Percentiles rank a stretch among this genome's conserved stretches.
Evolutionary conservation across 2,329 filamentous ascomycete species (phyloP).

Genomic region (Trichoderma cornu-damae): DNA sequence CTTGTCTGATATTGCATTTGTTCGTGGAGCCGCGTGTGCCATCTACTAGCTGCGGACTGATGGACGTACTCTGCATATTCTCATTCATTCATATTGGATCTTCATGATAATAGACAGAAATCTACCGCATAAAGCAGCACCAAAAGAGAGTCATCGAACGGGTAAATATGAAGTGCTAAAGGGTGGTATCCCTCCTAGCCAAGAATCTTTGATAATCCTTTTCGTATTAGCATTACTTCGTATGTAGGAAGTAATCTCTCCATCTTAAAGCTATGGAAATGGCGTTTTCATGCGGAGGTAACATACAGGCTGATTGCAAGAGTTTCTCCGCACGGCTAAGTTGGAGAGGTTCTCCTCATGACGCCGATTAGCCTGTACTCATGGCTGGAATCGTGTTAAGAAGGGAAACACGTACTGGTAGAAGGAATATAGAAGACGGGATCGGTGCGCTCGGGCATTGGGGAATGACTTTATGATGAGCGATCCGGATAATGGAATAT

Average conservation of each 20-base stretch:
- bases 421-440: neutral
- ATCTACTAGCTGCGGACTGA: too few species aligned
- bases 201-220: neutral
- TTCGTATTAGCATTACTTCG: neutral
- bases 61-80: too few species aligned
- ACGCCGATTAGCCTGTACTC: too few species aligned
- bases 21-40: too few species aligned
- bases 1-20: neutral
- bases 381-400: too few species aligned
- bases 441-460: neutral
- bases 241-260: neutral
- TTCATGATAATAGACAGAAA: too few species aligned
- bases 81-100: too few species aligned
- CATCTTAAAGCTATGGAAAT: neutral
- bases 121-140: neutral
- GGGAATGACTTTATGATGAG: neutral
- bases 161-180: neutral
- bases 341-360: constrained; percentile 5
- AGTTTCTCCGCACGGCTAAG: constrained; percentile 14
- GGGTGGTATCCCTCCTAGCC: neutral
- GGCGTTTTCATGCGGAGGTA: neutral
- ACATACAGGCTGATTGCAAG: neutral
- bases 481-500: neutral
- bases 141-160: neutral
- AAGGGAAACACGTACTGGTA: neutral